Conservation (phyloP, 2,329 filamentous ascomycete species). For the Fusarium napiforme region DNA sequence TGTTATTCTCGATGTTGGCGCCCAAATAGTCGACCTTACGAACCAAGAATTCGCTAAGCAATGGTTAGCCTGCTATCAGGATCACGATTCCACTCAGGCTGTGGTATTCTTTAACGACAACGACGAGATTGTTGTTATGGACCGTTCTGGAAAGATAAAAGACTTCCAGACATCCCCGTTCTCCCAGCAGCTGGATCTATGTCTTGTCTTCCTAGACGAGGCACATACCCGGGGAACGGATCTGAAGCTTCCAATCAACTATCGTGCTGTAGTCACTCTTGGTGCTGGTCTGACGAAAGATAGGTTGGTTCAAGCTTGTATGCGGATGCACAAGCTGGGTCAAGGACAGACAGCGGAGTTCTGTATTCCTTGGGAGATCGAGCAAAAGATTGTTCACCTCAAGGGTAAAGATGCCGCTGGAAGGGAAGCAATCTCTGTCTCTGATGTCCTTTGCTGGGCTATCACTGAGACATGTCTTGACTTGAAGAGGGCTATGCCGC, state of each 20-base stretch:
- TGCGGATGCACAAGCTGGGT: slow-evolving; percentile 77
- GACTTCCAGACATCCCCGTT: slow-evolving; percentile 69
- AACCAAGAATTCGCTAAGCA: slow-evolving; percentile 64
- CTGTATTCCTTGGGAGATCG: slow-evolving; percentile 68
- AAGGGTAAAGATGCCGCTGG: too few relatives aligned
- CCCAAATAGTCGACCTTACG: slow-evolving; percentile 72
- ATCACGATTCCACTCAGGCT: slow-evolving; percentile 25
- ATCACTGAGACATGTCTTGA: slow-evolving; percentile 52
- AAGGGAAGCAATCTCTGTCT: too few relatives aligned
- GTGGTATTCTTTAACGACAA: slow-evolving; percentile 68
- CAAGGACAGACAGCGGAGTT: slow-evolving; percentile 74
- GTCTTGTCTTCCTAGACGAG: slow-evolving; percentile 76
- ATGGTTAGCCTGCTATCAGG: slow-evolving; percentile 58
- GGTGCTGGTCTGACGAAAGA: slow-evolving; percentile 76
- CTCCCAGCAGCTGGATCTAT: slow-evolving; percentile 63
- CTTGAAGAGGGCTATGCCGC: slow-evolving; percentile 20
- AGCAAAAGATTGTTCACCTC: slow-evolving; percentile 57
- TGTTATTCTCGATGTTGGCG: slow-evolving; percentile 76
- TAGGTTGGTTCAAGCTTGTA: slow-evolving; percentile 74
- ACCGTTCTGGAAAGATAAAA: slow-evolving; percentile 58
- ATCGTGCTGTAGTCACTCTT: slow-evolving; percentile 74
- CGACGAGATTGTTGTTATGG: slow-evolving; percentile 66
- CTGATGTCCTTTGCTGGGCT: slow-evolving; percentile 68
- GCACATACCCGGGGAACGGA: slow-evolving; percentile 77
- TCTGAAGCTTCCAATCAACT: slow-evolving; percentile 66